These are phyloP conservation scores for Colletotrichum phormii DNA, from an alignment of 2,329 filamentous ascomycete species.

Conservation along the genomic window DNA sequence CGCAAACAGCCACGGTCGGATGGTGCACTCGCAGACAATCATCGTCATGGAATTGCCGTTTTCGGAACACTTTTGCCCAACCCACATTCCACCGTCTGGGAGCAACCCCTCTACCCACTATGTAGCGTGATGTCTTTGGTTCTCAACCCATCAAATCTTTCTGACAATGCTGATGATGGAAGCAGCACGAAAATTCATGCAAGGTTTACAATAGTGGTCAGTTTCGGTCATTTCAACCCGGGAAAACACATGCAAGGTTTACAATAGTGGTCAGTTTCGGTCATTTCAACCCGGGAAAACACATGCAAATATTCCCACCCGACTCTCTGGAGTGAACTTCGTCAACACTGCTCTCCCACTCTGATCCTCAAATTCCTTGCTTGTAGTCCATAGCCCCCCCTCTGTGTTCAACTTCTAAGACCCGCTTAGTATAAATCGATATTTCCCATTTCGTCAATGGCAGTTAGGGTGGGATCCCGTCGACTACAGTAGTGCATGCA, in stretches of 20 bases:
- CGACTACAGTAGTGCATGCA: not conserved
- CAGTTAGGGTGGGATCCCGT: conserved; percentile 5
- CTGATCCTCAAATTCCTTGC: conserved; percentile 15
- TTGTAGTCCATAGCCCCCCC: conserved; percentile 9
- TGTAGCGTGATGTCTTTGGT: not conserved
- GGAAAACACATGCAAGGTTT: too few relatives aligned
- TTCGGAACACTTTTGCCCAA: conserved; percentile 1
- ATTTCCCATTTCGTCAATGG: not conserved
- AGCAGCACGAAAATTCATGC: too few relatives aligned
- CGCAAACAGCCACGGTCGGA: conserved; percentile 20
- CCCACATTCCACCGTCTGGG: not conserved
- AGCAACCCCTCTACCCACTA: not conserved
- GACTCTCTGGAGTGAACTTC: not conserved
- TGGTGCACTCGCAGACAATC: conserved; percentile 9
- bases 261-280: too few relatives aligned
- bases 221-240: too few relatives aligned
- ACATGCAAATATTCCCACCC: not conserved
- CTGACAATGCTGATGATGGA: too few relatives aligned
- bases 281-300: too few relatives aligned
- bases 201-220: not conserved
- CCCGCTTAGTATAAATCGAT: too few relatives aligned
- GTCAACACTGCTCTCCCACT: not conserved
- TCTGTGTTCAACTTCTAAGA: not conserved
- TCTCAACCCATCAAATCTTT: too few relatives aligned
- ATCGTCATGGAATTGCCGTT: conserved; percentile 11